phyloP scores from a whole-genome alignment of 805 yeast species.

The Cyberlindnera misumaiensis region DNA sequence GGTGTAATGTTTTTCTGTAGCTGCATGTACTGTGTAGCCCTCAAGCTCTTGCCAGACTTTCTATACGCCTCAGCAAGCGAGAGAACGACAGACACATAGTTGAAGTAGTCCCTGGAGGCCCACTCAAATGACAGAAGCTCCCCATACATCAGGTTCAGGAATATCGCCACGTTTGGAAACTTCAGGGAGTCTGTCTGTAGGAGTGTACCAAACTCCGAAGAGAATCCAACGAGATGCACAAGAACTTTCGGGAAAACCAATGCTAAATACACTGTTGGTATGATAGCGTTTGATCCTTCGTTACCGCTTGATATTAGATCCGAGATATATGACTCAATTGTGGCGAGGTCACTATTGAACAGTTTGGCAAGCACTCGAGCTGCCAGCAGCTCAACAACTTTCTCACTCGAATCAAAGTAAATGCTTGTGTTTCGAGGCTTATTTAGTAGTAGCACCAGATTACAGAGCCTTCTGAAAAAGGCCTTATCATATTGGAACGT shows the following conservation, averaged over 20 bases:
- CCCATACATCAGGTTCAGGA: constrained; percentile 14
- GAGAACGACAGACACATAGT: constrained; percentile 19
- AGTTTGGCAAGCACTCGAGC: constrained; percentile 30
- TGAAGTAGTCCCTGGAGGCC: constrained; percentile 22
- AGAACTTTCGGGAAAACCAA: constrained; percentile 25
- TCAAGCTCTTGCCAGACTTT: constrained; percentile 11
- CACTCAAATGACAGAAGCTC: constrained; percentile 21
- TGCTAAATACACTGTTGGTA: constrained; percentile 14
- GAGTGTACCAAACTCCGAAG: constrained; percentile 19
- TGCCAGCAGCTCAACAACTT: constrained; percentile 29
- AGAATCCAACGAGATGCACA: constrained; percentile 24
- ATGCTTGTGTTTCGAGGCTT: constrained; percentile 27
- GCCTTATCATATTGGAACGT: constrained; percentile 26
- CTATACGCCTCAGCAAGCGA: constrained; percentile 19
- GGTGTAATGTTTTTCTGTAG: constrained; percentile 12
- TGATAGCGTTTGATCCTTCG: constrained; percentile 10
- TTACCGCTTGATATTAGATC: constrained; percentile 10
- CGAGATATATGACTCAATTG: constrained; percentile 16
- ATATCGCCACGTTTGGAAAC: constrained; percentile 16
- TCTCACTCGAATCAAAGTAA: constrained; percentile 25
- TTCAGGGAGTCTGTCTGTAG: constrained; percentile 15
- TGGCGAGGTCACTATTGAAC: constrained; percentile 16
- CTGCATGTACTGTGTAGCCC: constrained; percentile 13
- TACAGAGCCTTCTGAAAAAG: constrained; percentile 19
- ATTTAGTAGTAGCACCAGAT: constrained; percentile 24